A percentile compares a stretch with the other conserved stretches of the same genome.
Evolutionary conservation across 495 filamentous ascomycete species (phyloP).

Genomic region (Aspergillus cavernicola): DNA sequence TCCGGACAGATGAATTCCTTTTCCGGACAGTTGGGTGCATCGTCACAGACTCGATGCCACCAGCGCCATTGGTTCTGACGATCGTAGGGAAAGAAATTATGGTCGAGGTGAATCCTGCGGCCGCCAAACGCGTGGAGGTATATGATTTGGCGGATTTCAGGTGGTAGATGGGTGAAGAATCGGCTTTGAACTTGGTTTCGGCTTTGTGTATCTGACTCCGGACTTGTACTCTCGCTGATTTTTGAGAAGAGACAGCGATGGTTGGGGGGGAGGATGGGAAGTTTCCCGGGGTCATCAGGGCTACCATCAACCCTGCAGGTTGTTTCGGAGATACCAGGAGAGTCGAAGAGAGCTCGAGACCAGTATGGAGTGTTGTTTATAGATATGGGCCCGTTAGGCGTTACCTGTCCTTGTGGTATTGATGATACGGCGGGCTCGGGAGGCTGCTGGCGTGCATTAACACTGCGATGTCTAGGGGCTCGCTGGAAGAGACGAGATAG

Average conservation of each 20-base stretch:
- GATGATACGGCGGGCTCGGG: background rate
- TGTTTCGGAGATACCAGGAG: slow-evolving; percentile 1
- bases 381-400: background rate
- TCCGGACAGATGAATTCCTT: slow-evolving; percentile 11
- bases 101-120: slow-evolving; percentile 12
- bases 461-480: background rate
- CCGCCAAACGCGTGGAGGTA: slow-evolving; percentile 7
- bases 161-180: slow-evolving; percentile 8
- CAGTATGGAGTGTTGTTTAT: slow-evolving; percentile 6
- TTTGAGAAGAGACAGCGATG: background rate
- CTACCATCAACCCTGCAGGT: slow-evolving; percentile 1
- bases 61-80: background rate
- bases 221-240: too few relatives aligned
- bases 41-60: slow-evolving; percentile 15
- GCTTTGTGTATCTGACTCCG: background rate
- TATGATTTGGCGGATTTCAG: slow-evolving; percentile 9
- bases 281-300: background rate
- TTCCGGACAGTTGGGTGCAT: slow-evolving; percentile 3
- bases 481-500: slow-evolving; percentile 6
- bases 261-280: slow-evolving; percentile 6
- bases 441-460: background rate
- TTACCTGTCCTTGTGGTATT: background rate
- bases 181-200: slow-evolving; percentile 3
- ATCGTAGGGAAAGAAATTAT: background rate
- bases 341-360: slow-evolving; percentile 9